These are phyloP conservation scores for Globisporangium radiosum DNA, from an alignment of 352 stramenopile genomes.

Conservation along the genomic window DNA sequence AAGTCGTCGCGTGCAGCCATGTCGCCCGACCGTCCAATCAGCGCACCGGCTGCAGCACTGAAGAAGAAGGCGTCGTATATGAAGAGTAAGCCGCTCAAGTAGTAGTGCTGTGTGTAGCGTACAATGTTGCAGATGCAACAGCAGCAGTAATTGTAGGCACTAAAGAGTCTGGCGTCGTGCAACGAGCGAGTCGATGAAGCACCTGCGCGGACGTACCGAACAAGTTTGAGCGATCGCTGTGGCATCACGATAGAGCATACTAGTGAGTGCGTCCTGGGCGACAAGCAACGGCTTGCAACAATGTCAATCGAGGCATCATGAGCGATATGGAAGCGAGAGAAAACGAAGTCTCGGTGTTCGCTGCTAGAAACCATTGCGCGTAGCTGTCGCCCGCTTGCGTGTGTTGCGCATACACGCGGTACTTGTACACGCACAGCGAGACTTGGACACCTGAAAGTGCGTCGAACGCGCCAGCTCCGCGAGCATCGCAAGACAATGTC, in stretches of 20 bases:
- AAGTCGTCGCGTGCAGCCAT: constrained; percentile 27
- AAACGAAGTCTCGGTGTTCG: constrained; percentile 3
- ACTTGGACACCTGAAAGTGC: constrained; percentile 29
- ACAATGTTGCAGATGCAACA: too few species aligned
- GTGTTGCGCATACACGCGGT: constrained; percentile 11
- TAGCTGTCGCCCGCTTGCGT: constrained; percentile 24
- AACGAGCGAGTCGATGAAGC: background rate
- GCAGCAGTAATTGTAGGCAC: too few species aligned
- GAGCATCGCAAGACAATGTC: background rate
- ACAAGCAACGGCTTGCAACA: too few species aligned
- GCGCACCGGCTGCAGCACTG: constrained; percentile 29
- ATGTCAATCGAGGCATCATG: background rate
- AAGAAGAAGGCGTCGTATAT: constrained; percentile 35
- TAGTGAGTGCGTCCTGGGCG: constrained; percentile 26
- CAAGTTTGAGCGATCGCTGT: constrained; percentile 32
- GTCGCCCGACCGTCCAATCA: constrained; percentile 41
- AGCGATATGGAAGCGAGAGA: too few species aligned
- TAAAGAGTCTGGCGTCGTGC: background rate
- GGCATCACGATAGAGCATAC: constrained; percentile 23
- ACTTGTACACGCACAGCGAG: constrained; percentile 37
- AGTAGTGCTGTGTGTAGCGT: too few species aligned
- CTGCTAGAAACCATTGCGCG: constrained; percentile 18
- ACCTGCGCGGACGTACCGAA: constrained; percentile 17
- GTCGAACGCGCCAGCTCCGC: constrained; percentile 25
- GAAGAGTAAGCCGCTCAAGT: constrained; percentile 7